Base-by-base conservation (phyloP, 495 filamentous ascomycete genomes). In the Clohesyomyces aquaticus region DNA sequence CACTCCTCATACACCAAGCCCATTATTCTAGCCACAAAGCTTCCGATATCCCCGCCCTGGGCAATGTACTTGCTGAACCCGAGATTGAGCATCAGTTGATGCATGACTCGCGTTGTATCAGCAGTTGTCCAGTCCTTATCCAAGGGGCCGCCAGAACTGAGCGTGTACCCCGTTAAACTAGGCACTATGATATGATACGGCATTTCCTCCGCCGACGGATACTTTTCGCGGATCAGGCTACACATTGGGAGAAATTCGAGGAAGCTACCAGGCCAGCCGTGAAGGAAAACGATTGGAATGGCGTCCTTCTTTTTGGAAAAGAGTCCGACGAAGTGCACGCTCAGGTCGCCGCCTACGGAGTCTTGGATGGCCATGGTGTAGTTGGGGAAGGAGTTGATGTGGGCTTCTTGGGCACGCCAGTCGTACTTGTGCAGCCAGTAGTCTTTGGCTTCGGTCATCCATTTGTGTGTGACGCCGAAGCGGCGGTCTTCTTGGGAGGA, bases 111-210 rank as follows among this genome's bases (percentile, higher is more conserved):
- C 4, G 82, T 75, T 0, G 77, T 72, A 25, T 81, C 77, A 0
- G 63, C 25, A 1, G 76, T 70, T 6, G 42, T 70, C 57, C 83
- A 83, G 55, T 88, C 74, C 2, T 63, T 67, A 43, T 83, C 75
- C 4, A 83, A 54, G 0, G 82, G 80, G 12, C 81, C 79, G 9
- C 27, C 3, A 0, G 77, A 72, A 3, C 79, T 80, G 55, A 87
- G 84, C 0, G 78, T 75, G 66, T 84, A 90, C 6, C 85, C 87
- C 0, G 87, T 85, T 4, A 88, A 72, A 0, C 81, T 85, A 0
- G 88, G 88, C 0, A 87, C 81, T 55, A 90, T 80, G 59, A 91
- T 63, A 60, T 90, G 85, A 70, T 85, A 91, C 0, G 87, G 86
- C 4, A 88, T 74, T 4, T 77, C 80, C 19, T 77, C 71, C 0